Conservation (phyloP, 768 basidiomycete species). For the Nidularia sp. region DNA sequence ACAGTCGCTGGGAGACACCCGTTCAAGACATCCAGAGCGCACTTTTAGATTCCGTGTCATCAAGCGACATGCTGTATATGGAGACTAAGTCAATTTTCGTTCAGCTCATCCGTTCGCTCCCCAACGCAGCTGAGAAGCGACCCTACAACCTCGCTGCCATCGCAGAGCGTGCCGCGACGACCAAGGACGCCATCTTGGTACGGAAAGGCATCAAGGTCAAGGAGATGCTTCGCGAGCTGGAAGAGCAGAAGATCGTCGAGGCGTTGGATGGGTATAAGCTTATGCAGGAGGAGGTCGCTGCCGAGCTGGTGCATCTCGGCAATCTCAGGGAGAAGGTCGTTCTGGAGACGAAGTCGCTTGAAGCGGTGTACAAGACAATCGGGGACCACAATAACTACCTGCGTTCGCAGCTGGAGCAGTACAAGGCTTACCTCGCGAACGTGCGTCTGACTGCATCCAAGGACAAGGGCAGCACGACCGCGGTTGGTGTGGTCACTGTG, state of each 20-base stretch:
- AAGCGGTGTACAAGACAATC: slow-evolving; percentile 99
- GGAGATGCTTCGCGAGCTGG: slow-evolving; percentile 96
- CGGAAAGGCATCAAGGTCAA: slow-evolving; percentile 99
- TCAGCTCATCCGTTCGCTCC: slow-evolving; percentile 93
- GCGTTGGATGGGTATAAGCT: slow-evolving; percentile 80
- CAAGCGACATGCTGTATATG: slow-evolving; percentile 99
- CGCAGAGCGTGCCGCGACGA: slow-evolving; percentile 94
- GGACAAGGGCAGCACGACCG: slow-evolving; percentile 83
- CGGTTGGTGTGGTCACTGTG: slow-evolving; percentile 91
- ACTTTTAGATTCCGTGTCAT: slow-evolving; percentile 95
- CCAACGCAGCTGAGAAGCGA: slow-evolving; percentile 74
- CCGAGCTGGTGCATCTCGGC: slow-evolving; percentile 93
- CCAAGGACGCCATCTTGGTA: slow-evolving; percentile 94
- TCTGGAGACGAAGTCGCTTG: slow-evolving; percentile 86
- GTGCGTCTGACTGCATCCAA: slow-evolving; percentile 87
- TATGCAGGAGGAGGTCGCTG: slow-evolving; percentile 96
- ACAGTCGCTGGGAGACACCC: slow-evolving; percentile 98
- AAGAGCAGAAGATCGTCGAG: slow-evolving; percentile 86
- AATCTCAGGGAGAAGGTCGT: slow-evolving; percentile 95
- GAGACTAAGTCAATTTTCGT: slow-evolving; percentile 99
- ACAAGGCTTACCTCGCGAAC: slow-evolving; percentile 98
- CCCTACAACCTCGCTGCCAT: slow-evolving; percentile 87
- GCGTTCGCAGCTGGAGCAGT: slow-evolving; percentile 94
- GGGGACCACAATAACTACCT: slow-evolving; percentile 99
- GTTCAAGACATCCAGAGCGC: slow-evolving; percentile 97